Conservation (phyloP, 495 filamentous ascomycete genomes). For the Penicillium steckii region DNA sequence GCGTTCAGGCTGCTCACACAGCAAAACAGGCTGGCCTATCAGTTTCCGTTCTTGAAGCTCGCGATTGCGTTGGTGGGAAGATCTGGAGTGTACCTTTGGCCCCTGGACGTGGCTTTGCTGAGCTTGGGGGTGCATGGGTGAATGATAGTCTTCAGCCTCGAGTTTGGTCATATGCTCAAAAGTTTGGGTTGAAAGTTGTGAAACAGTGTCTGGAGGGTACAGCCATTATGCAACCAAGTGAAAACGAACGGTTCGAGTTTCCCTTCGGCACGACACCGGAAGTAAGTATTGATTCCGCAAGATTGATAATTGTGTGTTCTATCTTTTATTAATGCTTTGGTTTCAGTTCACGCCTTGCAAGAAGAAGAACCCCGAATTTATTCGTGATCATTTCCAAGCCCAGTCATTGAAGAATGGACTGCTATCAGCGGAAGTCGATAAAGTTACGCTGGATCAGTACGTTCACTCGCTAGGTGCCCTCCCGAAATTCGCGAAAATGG, state of each 20-base stretch:
- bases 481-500: conserved; percentile 3
- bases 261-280: not conserved
- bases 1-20: conserved; percentile 44
- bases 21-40: conserved; percentile 41
- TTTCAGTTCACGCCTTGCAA: not conserved
- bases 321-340: not conserved
- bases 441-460: not conserved
- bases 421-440: not conserved
- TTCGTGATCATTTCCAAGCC: conserved; percentile 4
- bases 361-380: not conserved
- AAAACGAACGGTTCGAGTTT: not conserved
- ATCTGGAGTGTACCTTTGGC: conserved; percentile 26
- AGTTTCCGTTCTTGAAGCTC: conserved; percentile 46
- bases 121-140: conserved; percentile 48
- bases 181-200: conserved; percentile 39
- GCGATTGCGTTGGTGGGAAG: conserved; percentile 53
- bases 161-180: conserved; percentile 33
- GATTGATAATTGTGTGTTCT: conserved; percentile 6
- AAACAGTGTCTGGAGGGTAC: conserved; percentile 42
- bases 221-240: conserved; percentile 15
- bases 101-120: conserved; percentile 28
- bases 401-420: not conserved
- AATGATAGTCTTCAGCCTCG: conserved; percentile 49
- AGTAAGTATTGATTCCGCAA: not conserved
- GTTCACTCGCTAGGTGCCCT: not conserved